Conservation (phyloP, 306 rosid genomes). For the Vigna nakashimae region DNA sequence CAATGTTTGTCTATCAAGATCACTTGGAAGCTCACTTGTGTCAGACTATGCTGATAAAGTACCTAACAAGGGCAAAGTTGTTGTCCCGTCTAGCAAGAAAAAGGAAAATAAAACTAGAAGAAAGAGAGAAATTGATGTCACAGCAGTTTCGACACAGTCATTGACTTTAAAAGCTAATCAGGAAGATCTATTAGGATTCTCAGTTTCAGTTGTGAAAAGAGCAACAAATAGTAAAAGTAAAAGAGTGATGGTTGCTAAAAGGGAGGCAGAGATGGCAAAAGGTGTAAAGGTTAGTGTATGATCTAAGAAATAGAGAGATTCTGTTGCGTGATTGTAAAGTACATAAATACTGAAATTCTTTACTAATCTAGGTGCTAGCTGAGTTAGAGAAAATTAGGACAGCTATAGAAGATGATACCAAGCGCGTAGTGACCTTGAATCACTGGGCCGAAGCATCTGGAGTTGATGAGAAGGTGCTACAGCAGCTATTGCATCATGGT, state of each 20-base stretch:
- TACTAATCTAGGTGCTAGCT: slow-evolving; percentile 62
- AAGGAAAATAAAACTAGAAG: slow-evolving; percentile 61
- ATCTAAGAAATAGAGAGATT: slow-evolving; percentile 18
- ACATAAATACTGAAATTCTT: neutral
- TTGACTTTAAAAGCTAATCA: slow-evolving; percentile 45
- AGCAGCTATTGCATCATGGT: slow-evolving; percentile 65
- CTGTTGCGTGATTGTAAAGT: slow-evolving; percentile 4
- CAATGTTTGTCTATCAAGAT: slow-evolving; percentile 61
- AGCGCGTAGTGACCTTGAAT: slow-evolving; percentile 64
- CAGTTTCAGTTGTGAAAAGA: slow-evolving; percentile 53
- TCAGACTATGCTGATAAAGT: slow-evolving; percentile 42
- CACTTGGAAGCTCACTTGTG: slow-evolving; percentile 52
- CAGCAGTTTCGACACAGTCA: slow-evolving; percentile 38
- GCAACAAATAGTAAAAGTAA: slow-evolving; percentile 53
- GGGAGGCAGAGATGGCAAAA: slow-evolving; percentile 79
- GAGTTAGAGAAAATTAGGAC: slow-evolving; percentile 72
- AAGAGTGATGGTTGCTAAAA: slow-evolving; percentile 56
- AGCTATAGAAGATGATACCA: slow-evolving; percentile 70
- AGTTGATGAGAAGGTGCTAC: slow-evolving; percentile 65
- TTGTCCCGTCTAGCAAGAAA: slow-evolving; percentile 65
- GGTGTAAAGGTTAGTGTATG: slow-evolving; percentile 74
- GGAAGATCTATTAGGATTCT: slow-evolving; percentile 37
- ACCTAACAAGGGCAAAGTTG: slow-evolving; percentile 37
- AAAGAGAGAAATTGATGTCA: slow-evolving; percentile 40
- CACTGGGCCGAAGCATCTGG: slow-evolving; percentile 88